These are phyloP conservation scores for Chalciporus sphaerocephalus DNA, from an alignment of 768 basidiomycete genomes.

Conservation along the genomic window DNA sequence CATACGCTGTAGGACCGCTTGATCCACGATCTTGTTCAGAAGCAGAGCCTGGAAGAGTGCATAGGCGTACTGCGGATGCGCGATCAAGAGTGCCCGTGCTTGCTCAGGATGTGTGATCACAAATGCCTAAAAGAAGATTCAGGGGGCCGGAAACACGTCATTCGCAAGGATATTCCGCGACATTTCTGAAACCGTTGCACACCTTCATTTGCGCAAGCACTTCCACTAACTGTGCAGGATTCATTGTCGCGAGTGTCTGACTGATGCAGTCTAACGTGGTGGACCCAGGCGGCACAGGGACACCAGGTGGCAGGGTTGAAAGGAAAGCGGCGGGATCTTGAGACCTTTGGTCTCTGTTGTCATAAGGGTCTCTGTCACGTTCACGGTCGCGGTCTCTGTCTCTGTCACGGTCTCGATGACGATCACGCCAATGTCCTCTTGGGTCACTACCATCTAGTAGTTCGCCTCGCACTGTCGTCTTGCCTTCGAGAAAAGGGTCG, in stretches of 20 bases:
- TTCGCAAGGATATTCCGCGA: conserved; percentile 20
- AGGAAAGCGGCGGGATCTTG: conserved; percentile 55
- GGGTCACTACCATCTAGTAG: conserved; percentile 60
- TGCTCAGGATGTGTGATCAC: conserved; percentile 89
- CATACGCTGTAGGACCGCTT: conserved; percentile 73
- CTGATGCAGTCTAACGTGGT: conserved; percentile 80
- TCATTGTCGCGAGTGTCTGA: conserved; percentile 78
- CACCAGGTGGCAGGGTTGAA: conserved; percentile 67
- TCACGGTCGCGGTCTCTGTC: conserved; percentile 53
- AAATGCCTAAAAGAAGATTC: conserved; percentile 59
- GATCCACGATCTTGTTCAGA: conserved; percentile 90
- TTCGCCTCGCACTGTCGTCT: conserved; percentile 83
- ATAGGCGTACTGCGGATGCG: conserved; percentile 91
- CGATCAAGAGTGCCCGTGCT: conserved; percentile 70
- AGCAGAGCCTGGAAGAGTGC: conserved; percentile 94
- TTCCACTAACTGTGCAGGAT: conserved; percentile 82
- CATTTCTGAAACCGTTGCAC: conserved; percentile 28
- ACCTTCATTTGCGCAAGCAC: conserved; percentile 99
- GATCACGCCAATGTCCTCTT: conserved; percentile 38
- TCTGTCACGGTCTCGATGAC: conserved; percentile 51
- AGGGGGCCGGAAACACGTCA: conserved; percentile 9
- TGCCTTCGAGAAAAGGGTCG: conserved; percentile 86
- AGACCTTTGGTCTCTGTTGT: conserved; percentile 31
- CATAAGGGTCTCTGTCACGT: conserved; percentile 38
- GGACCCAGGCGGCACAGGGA: conserved; percentile 65